These are phyloP conservation scores for Candida morakotiae DNA, from an alignment of 805 yeast species.

Conservation along the genomic window DNA sequence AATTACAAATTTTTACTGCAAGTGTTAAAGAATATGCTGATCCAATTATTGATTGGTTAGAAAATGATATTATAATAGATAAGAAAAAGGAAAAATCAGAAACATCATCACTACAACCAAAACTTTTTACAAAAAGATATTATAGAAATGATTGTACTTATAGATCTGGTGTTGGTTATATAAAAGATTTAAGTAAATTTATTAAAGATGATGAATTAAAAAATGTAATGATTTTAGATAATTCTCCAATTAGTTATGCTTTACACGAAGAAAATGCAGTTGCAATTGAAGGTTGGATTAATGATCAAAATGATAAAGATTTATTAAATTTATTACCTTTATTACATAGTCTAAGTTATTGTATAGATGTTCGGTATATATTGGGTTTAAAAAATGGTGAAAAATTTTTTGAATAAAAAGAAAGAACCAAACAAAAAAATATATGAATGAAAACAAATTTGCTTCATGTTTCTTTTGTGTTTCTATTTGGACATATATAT, in stretches of 20 bases:
- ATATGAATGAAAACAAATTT: too few relatives aligned
- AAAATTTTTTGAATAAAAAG: constrained; percentile 43
- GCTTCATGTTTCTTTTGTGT: too few relatives aligned
- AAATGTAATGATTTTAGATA: constrained; percentile 77
- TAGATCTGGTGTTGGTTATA: constrained; percentile 78
- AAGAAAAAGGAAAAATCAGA: constrained; percentile 2
- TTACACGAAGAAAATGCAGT: constrained; percentile 85
- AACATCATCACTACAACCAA: constrained; percentile 1
- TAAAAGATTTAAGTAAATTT: constrained; percentile 43
- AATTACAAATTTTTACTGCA: constrained; percentile 89
- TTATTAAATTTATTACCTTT: constrained; percentile 78
- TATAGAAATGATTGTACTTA: constrained; percentile 80
- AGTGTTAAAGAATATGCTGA: constrained; percentile 94
- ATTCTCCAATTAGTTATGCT: constrained; percentile 87
- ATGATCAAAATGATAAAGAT: constrained; percentile 89
- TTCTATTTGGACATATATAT: too few relatives aligned
- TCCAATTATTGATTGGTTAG: constrained; percentile 92
- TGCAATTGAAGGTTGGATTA: constrained; percentile 95
- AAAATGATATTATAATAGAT: constrained; percentile 45
- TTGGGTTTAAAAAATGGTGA: constrained; percentile 75
- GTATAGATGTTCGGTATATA: constrained; percentile 80
- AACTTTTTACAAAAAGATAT: constrained; percentile 49
- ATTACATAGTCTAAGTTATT: constrained; percentile 66
- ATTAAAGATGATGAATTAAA: constrained; percentile 68
- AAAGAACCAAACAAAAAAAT: not conserved